phyloP scores from a whole-genome alignment of 2,329 filamentous ascomycete genomes.

The Leptoxyphium fumago region DNA sequence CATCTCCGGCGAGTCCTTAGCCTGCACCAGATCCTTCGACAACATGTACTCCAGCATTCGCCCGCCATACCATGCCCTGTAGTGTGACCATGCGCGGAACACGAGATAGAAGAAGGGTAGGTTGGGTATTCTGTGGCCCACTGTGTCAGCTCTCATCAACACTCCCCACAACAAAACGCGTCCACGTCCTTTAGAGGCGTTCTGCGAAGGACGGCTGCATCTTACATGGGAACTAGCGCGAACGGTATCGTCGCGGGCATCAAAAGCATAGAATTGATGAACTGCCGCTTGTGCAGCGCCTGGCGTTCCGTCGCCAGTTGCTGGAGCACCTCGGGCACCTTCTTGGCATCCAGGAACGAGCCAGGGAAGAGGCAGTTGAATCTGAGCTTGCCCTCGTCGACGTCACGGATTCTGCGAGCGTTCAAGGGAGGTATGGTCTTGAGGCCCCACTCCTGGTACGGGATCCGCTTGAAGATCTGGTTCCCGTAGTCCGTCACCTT shows the following conservation, averaged over 20 bases:
- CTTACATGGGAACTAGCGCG: constrained; percentile 73
- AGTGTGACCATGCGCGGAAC: constrained; percentile 86
- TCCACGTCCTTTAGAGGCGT: not conserved
- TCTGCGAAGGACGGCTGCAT: not conserved
- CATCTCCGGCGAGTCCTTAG: constrained; percentile 51
- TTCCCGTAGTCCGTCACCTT: constrained; percentile 78
- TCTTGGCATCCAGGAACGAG: constrained; percentile 47
- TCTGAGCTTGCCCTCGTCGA: constrained; percentile 46
- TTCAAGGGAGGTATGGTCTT: constrained; percentile 84
- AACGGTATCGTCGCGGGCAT: constrained; percentile 77
- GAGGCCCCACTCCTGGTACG: constrained; percentile 94
- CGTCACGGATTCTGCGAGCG: constrained; percentile 47
- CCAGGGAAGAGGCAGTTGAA: constrained; percentile 48
- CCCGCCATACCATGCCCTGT: constrained; percentile 71
- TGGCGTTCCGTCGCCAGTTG: constrained; percentile 68
- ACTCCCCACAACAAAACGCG: not conserved
- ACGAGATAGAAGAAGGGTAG: constrained; percentile 92
- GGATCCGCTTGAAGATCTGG: constrained; percentile 67
- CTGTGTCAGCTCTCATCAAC: too few species aligned
- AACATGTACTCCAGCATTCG: constrained; percentile 73
- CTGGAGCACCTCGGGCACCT: constrained; percentile 48
- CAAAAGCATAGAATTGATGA: constrained; percentile 67
- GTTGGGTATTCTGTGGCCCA: constrained; percentile 64
- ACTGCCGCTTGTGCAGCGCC: constrained; percentile 55
- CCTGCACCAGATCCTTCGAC: constrained; percentile 53